Conservation (phyloP, 306 rosid genomes). For the Gastrolobium bilobum region DNA sequence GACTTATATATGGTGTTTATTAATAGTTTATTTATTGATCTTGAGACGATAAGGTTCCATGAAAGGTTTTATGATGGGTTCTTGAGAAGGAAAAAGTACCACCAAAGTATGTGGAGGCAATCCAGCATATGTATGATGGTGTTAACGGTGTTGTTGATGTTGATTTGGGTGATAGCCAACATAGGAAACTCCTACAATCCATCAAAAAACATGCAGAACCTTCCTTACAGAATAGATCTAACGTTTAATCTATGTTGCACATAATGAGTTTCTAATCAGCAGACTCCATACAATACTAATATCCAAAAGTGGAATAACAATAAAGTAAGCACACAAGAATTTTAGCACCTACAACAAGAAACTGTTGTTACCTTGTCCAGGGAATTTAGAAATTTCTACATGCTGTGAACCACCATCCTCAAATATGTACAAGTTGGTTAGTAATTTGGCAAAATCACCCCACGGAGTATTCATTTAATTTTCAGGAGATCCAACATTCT, state of each 20-base stretch:
- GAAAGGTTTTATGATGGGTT: no score
- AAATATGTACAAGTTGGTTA: conserved; percentile 47
- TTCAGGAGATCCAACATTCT: conserved; percentile 57
- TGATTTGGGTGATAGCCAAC: not conserved
- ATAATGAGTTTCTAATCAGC: conserved; percentile 12
- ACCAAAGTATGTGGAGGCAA: no score
- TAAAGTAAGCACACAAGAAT: not conserved
- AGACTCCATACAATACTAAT: conserved; percentile 12
- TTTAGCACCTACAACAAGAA: conserved; percentile 39
- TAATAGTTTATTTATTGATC: no score
- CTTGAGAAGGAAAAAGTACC: no score
- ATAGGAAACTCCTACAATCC: conserved; percentile 10
- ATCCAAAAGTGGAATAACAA: not conserved
- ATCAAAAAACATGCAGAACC: not conserved
- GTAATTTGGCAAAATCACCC: conserved; percentile 37
- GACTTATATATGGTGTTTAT: no score
- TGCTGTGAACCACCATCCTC: conserved; percentile 9
- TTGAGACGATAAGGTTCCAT: no score
- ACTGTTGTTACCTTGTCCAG: conserved; percentile 19
- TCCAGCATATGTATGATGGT: no score
- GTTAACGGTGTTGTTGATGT: no score
- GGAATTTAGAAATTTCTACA: conserved; percentile 41
- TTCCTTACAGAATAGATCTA: conserved; percentile 2
- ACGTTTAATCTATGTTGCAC: conserved; percentile 1
- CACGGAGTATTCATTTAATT: conserved; percentile 33